phyloP scores from a whole-genome alignment of 2,329 filamentous ascomycete species.

The Trematosphaeria pertusa region DNA sequence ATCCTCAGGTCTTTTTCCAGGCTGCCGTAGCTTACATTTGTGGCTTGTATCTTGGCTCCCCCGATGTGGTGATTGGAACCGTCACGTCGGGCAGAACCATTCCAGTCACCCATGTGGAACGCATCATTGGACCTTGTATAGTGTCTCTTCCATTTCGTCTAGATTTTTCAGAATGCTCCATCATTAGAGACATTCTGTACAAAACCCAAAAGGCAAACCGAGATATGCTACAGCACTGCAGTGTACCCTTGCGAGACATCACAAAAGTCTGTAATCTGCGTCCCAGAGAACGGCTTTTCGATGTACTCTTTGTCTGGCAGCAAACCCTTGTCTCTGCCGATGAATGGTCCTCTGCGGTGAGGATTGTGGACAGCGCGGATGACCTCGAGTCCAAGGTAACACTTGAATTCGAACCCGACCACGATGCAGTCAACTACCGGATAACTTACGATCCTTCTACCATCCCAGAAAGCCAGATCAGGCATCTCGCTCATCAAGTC shows the following conservation, averaged over 20 bases:
- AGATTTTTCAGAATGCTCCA: conserved; percentile 60
- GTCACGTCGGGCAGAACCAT: conserved; percentile 83
- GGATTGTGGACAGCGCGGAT: conserved; percentile 69
- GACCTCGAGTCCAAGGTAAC: conserved; percentile 78
- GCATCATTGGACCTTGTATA: conserved; percentile 80
- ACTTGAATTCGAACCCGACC: conserved; percentile 74
- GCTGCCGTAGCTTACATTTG: conserved; percentile 72
- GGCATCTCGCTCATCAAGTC: conserved; percentile 67
- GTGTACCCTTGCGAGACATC: conserved; percentile 72
- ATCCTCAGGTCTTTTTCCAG: conserved; percentile 78
- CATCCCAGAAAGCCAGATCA: conserved; percentile 64
- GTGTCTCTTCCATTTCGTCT: conserved; percentile 76
- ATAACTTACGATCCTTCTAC: conserved; percentile 62
- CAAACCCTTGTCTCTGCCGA: conserved; percentile 63
- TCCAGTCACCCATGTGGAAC: conserved; percentile 73
- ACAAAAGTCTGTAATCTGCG: conserved; percentile 65
- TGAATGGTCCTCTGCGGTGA: conserved; percentile 51
- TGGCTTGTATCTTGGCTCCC: conserved; percentile 66
- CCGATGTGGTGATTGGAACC: conserved; percentile 76
- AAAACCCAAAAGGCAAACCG: conserved; percentile 71
- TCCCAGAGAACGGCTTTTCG: conserved; percentile 69
- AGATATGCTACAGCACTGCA: conserved; percentile 68
- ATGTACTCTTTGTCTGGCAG: conserved; percentile 84
- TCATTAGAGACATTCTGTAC: conserved; percentile 66
- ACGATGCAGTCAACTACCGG: conserved; percentile 56